Evolutionary conservation across 1,284 basidiomycete genomes (phyloP).

Genomic region (Hemileia vastatrix): DNA sequence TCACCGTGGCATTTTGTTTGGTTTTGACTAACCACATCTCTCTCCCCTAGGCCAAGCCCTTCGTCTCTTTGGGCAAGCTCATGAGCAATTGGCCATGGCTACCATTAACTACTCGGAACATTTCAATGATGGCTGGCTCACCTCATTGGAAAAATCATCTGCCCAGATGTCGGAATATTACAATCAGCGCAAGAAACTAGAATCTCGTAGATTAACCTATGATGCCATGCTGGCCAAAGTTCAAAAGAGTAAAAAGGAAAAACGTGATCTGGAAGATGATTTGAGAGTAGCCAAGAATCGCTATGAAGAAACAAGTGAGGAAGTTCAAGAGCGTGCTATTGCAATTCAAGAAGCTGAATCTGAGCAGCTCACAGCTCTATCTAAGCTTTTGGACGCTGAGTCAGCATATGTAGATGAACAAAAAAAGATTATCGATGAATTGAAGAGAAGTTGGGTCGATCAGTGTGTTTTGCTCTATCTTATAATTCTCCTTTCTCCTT

Average conservation of each 20-base stretch:
- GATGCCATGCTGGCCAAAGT: constrained; percentile 32
- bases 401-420: constrained; percentile 31
- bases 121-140: constrained; percentile 18
- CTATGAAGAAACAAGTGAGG: constrained; percentile 34
- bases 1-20: too few relatives aligned
- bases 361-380: constrained; percentile 32
- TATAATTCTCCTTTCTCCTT: too few relatives aligned
- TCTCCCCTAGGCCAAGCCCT: constrained; percentile 17
- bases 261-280: constrained; percentile 36
- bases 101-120: constrained; percentile 19
- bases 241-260: constrained; percentile 38
- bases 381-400: constrained; percentile 33
- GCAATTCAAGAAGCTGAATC: constrained; percentile 31
- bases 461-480: too few relatives aligned
- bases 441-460: constrained; percentile 24
- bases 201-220: constrained; percentile 27
- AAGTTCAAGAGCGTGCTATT: constrained; percentile 30
- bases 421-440: constrained; percentile 31
- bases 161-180: constrained; percentile 22
- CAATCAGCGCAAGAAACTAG: constrained; percentile 29
- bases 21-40: too few relatives aligned
- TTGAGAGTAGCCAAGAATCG: constrained; percentile 32
- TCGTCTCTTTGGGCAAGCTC: constrained; percentile 15
- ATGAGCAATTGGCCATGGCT: constrained; percentile 17
- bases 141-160: constrained; percentile 19